A percentile compares a stretch with the other conserved stretches of the same genome.
Evolutionary conservation across 148 eudicot species (phyloP).

Genomic region (Oxyria digyna): DNA sequence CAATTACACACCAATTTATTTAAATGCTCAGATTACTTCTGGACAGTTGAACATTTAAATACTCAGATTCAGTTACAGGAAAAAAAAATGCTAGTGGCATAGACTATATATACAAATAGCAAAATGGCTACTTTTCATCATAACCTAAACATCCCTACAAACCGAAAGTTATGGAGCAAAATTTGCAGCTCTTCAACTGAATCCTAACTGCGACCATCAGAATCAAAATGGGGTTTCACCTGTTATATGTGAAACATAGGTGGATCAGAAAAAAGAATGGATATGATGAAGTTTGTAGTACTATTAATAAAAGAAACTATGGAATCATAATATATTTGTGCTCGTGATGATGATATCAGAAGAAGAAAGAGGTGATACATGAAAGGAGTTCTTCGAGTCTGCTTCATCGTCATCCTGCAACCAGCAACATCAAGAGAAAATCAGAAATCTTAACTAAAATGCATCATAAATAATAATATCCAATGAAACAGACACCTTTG

Average conservation of each 20-base stretch:
- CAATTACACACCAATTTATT: no score
- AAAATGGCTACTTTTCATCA: neutral
- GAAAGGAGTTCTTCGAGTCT: neutral
- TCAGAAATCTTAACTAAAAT: neutral
- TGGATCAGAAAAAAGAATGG: neutral
- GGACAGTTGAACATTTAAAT: neutral
- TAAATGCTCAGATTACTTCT: no score
- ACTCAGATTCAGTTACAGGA: neutral
- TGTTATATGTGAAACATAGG: neutral
- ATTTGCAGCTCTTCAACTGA: neutral
- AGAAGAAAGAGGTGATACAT: neutral
- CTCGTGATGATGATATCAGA: neutral
- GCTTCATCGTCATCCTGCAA: conserved; percentile 5
- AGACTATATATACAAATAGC: neutral
- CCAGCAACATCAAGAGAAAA: neutral
- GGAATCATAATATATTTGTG: neutral
- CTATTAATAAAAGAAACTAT: neutral
- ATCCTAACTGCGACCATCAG: neutral
- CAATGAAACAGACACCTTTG: neutral
- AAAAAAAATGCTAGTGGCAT: neutral
- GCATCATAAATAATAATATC: neutral
- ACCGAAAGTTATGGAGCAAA: neutral
- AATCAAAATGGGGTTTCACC: neutral
- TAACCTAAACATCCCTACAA: neutral
- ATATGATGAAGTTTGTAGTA: neutral